Conservation (phyloP, 2,329 filamentous ascomycete species). For the Talaromyces atroroseus region DNA sequence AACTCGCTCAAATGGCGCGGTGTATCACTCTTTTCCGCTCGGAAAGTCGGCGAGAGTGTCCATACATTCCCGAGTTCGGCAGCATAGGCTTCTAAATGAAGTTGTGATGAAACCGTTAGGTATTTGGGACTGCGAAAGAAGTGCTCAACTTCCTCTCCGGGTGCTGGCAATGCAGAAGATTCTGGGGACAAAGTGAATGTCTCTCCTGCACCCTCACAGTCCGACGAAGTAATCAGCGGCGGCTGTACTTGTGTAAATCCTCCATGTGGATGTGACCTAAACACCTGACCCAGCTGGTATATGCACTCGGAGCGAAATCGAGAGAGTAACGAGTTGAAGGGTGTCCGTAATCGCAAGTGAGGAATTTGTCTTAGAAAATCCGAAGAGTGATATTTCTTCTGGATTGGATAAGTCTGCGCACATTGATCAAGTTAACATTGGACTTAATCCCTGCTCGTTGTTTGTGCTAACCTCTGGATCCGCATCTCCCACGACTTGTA, state of each 20-base stretch:
- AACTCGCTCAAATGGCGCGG: constrained; percentile 93
- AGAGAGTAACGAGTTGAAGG: constrained; percentile 72
- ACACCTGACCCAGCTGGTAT: constrained; percentile 67
- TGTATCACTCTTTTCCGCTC: constrained; percentile 89
- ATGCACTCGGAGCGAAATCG: constrained; percentile 78
- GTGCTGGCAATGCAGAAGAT: constrained; percentile 13
- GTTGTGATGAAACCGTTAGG: constrained; percentile 87
- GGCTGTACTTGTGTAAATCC: constrained; percentile 68
- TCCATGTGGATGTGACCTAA: constrained; percentile 57
- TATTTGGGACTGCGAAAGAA: constrained; percentile 92
- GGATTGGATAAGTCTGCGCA: constrained; percentile 75
- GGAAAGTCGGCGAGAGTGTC: constrained; percentile 88
- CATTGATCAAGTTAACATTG: neutral
- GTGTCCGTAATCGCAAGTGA: constrained; percentile 77
- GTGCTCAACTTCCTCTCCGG: constrained; percentile 23
- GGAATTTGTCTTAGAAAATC: constrained; percentile 86
- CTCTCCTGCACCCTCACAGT: constrained; percentile 94
- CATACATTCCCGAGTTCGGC: constrained; percentile 87
- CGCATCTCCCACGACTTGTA: constrained; percentile 68
- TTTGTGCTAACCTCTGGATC: constrained; percentile 63
- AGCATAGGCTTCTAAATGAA: constrained; percentile 87
- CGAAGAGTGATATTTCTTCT: constrained; percentile 90
- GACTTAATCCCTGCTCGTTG: neutral
- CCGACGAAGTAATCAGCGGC: constrained; percentile 90
- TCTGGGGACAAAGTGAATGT: constrained; percentile 68